Evolutionary conservation across 2,329 filamentous ascomycete species (phyloP), one percentile per base, ranked within the genome.

Genomic region (Talaromyces sp.): DNA sequence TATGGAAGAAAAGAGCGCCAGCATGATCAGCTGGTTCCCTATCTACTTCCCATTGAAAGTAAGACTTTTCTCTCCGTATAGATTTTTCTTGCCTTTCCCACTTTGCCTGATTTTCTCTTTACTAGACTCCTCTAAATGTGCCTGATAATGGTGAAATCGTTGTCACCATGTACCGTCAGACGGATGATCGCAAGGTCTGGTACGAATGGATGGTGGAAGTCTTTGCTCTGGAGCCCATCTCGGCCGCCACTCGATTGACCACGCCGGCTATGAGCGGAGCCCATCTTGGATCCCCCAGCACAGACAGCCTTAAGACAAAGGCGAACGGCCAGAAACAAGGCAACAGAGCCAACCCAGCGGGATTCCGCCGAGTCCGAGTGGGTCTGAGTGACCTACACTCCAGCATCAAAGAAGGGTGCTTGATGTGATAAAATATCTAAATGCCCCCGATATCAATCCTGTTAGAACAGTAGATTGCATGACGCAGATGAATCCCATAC

Each of bases 21-120:
- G 95, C 65, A 99, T 99, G 95, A 96, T 97, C 59, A 96, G 90
- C 50, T 99, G 94, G 94, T 99, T 99, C 71, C 94, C 94, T 1
- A 97, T 99, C 27, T 97, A 93, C 77, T 99, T 99, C 69, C 94
- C 95, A 0, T 77, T 99, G 13, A 96, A 94, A 85, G 91, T 92
- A 78, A 67, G 83, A n/a, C 2, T 5, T 14, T 0, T 43, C n/a
- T 7, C 24, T 22, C 6, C n/a, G 4, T 19, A 7, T 30, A 9
- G 16, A 20, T 13, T 9, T 37, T 10, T 42, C 2, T n/a, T 3
- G 14, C 2, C 22, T 16, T 13, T 11, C 27, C 14, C 9, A 30
- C 19, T 20, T 36, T 46, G 27, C n/a, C 46, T 52, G 17, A 54
- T n/a, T 41, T n/a, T 2, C 16, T 5, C 29, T 13, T 9, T 22